Percentiles rank a stretch among this genome's conserved stretches.
These are phyloP conservation scores for Ceratobasidium sp. DNA, from an alignment of 1,284 basidiomycete species.

Conservation along the genomic window DNA sequence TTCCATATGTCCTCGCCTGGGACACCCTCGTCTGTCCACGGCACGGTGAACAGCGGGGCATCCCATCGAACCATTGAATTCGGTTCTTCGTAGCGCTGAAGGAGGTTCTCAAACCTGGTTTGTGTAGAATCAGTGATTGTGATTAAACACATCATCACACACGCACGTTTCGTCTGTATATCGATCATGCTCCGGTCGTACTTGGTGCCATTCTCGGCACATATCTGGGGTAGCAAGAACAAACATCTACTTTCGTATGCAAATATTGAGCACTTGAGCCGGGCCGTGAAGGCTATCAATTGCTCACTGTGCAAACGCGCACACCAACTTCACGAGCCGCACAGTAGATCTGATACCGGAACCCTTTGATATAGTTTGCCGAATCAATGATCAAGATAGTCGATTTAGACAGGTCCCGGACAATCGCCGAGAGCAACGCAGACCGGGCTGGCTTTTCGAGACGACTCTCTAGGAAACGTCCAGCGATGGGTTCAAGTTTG, in stretches of 20 bases:
- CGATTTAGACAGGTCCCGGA: conserved; percentile 73
- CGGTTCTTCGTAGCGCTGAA: conserved; percentile 93
- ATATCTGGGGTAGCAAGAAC: conserved; percentile 80
- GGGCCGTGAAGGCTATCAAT: too few species aligned
- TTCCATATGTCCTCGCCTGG: conserved; percentile 82
- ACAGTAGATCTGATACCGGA: conserved; percentile 97
- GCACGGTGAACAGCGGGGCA: conserved; percentile 87
- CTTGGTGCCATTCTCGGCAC: conserved; percentile 79
- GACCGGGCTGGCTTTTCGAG: conserved; percentile 90
- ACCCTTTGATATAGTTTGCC: conserved; percentile 97
- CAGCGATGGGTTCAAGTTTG: neutral
- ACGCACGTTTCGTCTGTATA: conserved; percentile 82
- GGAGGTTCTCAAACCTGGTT: conserved; percentile 83
- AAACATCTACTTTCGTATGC: conserved; percentile 62
- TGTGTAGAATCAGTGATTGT: conserved; percentile 16
- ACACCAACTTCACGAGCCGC: conserved; percentile 88
- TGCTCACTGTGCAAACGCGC: conserved; percentile 89
- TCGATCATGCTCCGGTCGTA: conserved; percentile 55
- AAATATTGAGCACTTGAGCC: too few species aligned
- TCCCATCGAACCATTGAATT: conserved; percentile 98
- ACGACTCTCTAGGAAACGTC: conserved; percentile 64
- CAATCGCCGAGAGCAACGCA: conserved; percentile 85
- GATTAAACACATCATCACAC: conserved; percentile 10
- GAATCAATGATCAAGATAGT: conserved; percentile 89
- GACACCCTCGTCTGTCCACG: conserved; percentile 74